Evolutionary conservation across 2,329 filamentous ascomycete species (phyloP).

Genomic region (Clonostachys byssicola): DNA sequence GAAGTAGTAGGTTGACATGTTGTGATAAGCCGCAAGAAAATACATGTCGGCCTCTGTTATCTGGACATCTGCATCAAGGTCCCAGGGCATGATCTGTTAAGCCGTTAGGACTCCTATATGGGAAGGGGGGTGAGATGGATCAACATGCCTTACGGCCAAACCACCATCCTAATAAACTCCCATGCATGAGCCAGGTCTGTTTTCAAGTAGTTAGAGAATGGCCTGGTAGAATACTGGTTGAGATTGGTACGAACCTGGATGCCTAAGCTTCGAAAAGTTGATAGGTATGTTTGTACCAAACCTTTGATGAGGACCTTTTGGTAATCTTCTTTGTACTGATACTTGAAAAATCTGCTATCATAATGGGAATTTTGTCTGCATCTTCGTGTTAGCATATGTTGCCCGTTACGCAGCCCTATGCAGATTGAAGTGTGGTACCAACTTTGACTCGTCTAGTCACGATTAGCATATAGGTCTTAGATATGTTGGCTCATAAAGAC

Average conservation of each 20-base stretch:
- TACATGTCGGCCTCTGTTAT: conserved; percentile 62
- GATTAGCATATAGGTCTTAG: no score
- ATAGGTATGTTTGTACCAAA: conserved; percentile 69
- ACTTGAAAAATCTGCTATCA: conserved; percentile 30
- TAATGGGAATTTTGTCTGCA: conserved; percentile 17
- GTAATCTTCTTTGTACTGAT: conserved; percentile 44
- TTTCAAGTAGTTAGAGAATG: no score
- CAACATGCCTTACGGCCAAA: conserved; percentile 57
- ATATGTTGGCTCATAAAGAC: not conserved
- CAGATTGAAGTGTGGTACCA: no score
- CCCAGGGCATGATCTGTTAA: conserved; percentile 67
- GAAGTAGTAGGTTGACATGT: conserved; percentile 47
- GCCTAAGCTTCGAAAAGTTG: conserved; percentile 59
- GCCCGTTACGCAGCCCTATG: no score
- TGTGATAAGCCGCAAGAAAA: conserved; percentile 63
- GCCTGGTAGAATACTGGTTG: no score
- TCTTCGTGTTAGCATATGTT: no score
- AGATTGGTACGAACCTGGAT: conserved; percentile 28
- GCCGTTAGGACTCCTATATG: conserved; percentile 2
- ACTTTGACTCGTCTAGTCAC: no score
- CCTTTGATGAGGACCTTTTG: conserved; percentile 58
- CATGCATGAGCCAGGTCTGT: conserved; percentile 78
- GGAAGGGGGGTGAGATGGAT: not conserved
- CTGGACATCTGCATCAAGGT: conserved; percentile 74
- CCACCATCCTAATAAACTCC: conserved; percentile 85